Evolutionary conservation across 2,329 filamentous ascomycete species (phyloP).

Genomic region (Cladophialophora psammophila): DNA sequence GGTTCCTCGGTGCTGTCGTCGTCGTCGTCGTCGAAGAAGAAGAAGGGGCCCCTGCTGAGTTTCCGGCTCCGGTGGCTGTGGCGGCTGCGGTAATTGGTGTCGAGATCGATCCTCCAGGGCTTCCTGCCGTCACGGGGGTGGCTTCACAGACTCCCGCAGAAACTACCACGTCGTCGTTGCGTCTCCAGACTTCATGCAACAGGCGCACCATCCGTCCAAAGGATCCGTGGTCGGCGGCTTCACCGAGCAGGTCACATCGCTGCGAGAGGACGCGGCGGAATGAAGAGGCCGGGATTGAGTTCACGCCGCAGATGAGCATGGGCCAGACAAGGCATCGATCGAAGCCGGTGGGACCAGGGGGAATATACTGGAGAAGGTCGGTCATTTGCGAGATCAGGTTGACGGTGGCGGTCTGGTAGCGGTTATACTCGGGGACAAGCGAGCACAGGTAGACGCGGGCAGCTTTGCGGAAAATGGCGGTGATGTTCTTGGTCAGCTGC

Average conservation of each 20-base stretch:
- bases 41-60: constrained; percentile 40
- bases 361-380: constrained; percentile 79
- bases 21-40: constrained; percentile 24
- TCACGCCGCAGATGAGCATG: constrained; percentile 83
- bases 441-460: constrained; percentile 97
- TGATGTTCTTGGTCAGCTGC: constrained; percentile 87
- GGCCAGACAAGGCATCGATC: constrained; percentile 95
- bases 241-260: constrained; percentile 75
- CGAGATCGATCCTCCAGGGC: constrained; percentile 35
- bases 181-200: constrained; percentile 80
- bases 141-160: constrained; percentile 45
- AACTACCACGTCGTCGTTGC: constrained; percentile 68
- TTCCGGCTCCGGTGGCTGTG: constrained; percentile 17
- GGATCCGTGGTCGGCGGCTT: constrained; percentile 79
- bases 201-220: constrained; percentile 83
- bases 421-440: constrained; percentile 86
- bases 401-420: constrained; percentile 74
- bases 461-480: constrained; percentile 86
- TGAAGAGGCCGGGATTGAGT: constrained; percentile 72
- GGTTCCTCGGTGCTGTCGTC: constrained; percentile 44
- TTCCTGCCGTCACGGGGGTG: constrained; percentile 40
- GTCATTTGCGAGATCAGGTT: constrained; percentile 81
- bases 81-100: constrained; percentile 33
- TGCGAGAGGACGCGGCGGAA: constrained; percentile 83
- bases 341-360: constrained; percentile 79